A percentile compares a stretch with the other conserved stretches of the same genome.
phyloP scores from a whole-genome alignment of 2,329 filamentous ascomycete genomes.

The Colletotrichum cuscutae region DNA sequence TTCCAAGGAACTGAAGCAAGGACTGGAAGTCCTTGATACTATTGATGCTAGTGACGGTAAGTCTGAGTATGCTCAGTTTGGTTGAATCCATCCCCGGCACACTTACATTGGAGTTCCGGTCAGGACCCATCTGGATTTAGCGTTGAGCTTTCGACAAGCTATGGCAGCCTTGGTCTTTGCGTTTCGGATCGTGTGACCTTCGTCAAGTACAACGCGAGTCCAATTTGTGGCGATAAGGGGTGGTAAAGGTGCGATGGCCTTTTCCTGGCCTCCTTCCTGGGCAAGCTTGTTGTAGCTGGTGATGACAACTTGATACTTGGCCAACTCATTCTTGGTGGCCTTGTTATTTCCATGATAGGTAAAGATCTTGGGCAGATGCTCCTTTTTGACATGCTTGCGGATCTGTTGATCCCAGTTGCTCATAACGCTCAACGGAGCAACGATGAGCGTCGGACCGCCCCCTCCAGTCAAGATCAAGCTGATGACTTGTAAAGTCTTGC shows the following conservation, averaged over 20 bases:
- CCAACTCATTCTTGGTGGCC: conserved; percentile 66
- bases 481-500: conserved; percentile 89
- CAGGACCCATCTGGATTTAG: conserved; percentile 81
- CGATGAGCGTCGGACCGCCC: conserved; percentile 76
- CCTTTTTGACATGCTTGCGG: conserved; percentile 72
- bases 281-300: conserved; percentile 85
- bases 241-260: neutral
- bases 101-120: conserved; percentile 81
- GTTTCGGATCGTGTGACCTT: conserved; percentile 86
- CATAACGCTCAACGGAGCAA: conserved; percentile 87
- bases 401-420: conserved; percentile 91
- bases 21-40: conserved; percentile 84
- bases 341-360: conserved; percentile 78
- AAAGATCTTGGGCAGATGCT: conserved; percentile 73
- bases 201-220: conserved; percentile 84
- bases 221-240: conserved; percentile 66
- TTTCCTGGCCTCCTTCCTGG: conserved; percentile 63
- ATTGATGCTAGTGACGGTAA: conserved; percentile 66
- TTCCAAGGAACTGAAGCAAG: conserved; percentile 78
- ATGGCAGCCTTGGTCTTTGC: conserved; percentile 76
- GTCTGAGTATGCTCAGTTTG: conserved; percentile 39
- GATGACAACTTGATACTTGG: conserved; percentile 79
- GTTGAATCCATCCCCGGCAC: neutral
- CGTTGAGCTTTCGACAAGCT: conserved; percentile 73
- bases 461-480: conserved; percentile 74